phyloP scores from a whole-genome alignment of 352 stramenopile genomes.

The Phytopythium litorale region DNA sequence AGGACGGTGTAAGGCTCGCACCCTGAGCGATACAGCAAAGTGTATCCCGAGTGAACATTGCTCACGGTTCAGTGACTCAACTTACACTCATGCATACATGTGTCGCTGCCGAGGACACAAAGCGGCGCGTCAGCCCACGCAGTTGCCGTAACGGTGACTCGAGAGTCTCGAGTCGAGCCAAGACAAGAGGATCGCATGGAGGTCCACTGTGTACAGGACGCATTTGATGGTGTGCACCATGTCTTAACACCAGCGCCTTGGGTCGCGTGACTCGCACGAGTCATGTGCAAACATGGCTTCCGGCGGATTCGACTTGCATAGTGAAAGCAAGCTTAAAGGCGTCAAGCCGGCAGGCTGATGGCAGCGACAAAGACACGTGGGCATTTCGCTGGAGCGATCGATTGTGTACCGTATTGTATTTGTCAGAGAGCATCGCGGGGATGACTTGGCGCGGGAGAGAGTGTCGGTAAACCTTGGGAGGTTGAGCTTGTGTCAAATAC shows the following conservation, averaged over 20 bases:
- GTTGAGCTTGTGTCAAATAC: neutral
- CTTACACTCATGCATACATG: too few relatives aligned
- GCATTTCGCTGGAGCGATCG: neutral
- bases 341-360: too few relatives aligned
- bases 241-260: neutral
- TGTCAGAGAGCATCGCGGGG: neutral
- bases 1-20: too few relatives aligned
- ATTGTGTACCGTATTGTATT: too few relatives aligned
- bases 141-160: neutral
- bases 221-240: neutral
- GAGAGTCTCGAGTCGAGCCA: neutral
- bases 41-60: too few relatives aligned
- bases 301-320: neutral
- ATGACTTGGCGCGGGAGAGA: neutral
- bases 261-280: neutral
- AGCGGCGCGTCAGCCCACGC: neutral
- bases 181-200: too few relatives aligned
- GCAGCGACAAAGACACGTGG: neutral
- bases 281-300: neutral
- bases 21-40: too few relatives aligned
- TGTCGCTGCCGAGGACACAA: too few relatives aligned
- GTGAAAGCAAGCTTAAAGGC: neutral
- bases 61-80: too few relatives aligned
- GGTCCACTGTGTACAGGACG: neutral
- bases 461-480: neutral